phyloP scores from a whole-genome alignment of 352 stramenopile species.

The Phytopythium cucurbitacearum region DNA sequence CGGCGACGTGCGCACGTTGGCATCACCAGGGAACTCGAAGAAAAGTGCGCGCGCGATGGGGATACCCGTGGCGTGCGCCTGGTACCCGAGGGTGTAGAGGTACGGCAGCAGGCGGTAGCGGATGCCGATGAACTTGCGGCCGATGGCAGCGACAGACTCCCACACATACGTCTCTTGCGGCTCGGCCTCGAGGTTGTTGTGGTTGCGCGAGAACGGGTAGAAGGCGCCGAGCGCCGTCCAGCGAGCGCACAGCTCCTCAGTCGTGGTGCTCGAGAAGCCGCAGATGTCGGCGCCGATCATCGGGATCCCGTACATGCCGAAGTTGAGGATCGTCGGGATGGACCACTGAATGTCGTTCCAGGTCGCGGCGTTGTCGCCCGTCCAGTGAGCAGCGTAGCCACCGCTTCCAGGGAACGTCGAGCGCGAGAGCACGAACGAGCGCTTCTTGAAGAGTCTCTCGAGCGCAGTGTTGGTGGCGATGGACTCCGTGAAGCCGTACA shows the following conservation, averaged over 20 bases:
- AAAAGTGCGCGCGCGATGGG: constrained; percentile 56
- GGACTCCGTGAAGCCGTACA: constrained; percentile 76
- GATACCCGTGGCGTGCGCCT: constrained; percentile 32
- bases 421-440: constrained; percentile 66
- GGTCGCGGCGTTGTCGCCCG: constrained; percentile 69
- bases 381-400: constrained; percentile 66
- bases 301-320: constrained; percentile 73
- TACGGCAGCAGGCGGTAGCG: constrained; percentile 79
- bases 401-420: constrained; percentile 69
- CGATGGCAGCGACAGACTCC: constrained; percentile 37
- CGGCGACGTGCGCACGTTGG: constrained; percentile 14
- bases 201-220: constrained; percentile 78
- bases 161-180: constrained; percentile 70
- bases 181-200: constrained; percentile 57
- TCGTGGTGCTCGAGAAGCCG: constrained; percentile 53
- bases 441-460: constrained; percentile 46
- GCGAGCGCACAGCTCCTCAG: constrained; percentile 67
- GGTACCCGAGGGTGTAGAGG: constrained; percentile 73
- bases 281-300: constrained; percentile 84
- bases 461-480: constrained; percentile 55
- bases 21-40: constrained; percentile 57
- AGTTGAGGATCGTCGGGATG: constrained; percentile 62
- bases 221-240: constrained; percentile 75
- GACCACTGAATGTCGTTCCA: constrained; percentile 78
- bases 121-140: constrained; percentile 58